Conservation (phyloP, 176 grass and related monocot genomes). For the Rhynchospora tenuis region DNA sequence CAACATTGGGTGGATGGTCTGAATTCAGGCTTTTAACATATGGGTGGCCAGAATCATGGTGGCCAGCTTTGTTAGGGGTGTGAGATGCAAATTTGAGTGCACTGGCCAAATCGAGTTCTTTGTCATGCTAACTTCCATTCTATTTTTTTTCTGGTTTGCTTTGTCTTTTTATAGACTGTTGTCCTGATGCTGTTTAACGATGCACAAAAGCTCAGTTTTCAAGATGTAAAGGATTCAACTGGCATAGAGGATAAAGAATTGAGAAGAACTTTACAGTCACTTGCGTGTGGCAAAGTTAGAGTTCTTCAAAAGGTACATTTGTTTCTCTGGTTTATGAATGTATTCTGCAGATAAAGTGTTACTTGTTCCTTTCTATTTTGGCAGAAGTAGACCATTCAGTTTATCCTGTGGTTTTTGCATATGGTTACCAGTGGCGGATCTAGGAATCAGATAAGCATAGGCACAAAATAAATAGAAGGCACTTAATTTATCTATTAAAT, state of each 20-base stretch:
- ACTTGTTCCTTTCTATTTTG: neutral
- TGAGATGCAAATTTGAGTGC: neutral
- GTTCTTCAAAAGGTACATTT: conserved; percentile 87
- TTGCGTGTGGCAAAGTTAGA: conserved; percentile 97
- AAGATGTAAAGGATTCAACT: conserved; percentile 89
- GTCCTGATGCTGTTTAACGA: conserved; percentile 98
- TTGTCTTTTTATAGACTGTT: conserved; percentile 52
- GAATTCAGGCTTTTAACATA: neutral
- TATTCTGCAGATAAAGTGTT: conserved; percentile 2
- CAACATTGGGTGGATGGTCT: neutral
- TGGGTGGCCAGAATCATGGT: neutral
- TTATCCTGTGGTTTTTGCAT: neutral
- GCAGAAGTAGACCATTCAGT: neutral
- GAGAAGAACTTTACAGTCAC: conserved; percentile 92
- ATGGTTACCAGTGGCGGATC: neutral
- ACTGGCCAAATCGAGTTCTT: neutral
- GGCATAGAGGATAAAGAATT: conserved; percentile 98
- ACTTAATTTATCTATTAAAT: no score
- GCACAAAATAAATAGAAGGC: no score
- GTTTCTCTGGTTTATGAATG: conserved; percentile 17
- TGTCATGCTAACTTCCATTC: neutral
- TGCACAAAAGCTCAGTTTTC: conserved; percentile 82
- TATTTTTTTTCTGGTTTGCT: neutral
- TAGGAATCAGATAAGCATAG: no score
- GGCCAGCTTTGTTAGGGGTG: neutral